Conservation (phyloP, 106 monocot species). For the Apostasia ramifera region DNA sequence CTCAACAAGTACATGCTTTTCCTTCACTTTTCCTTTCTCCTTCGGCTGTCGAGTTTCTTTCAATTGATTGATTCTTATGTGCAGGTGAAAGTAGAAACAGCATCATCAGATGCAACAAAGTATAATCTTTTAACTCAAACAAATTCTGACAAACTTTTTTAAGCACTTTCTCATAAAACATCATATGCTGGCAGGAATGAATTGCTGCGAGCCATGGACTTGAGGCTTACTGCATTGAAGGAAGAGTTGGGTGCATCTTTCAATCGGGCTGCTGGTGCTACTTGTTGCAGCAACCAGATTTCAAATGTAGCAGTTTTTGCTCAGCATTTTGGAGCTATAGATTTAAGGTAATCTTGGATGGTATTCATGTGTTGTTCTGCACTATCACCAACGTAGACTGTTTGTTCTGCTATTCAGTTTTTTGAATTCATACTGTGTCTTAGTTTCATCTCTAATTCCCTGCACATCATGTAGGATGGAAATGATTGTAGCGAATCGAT, state of each 20-base stretch:
- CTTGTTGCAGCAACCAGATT: conserved; percentile 42
- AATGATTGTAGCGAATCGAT: too few species aligned
- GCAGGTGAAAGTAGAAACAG: conserved; percentile 44
- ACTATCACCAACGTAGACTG: background rate
- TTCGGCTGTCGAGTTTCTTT: background rate
- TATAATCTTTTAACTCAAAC: conserved; percentile 9
- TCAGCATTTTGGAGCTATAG: conserved; percentile 56
- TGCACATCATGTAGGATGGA: too few species aligned
- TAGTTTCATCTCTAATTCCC: too few species aligned
- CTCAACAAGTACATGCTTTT: conserved; percentile 47
- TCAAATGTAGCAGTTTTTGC: conserved; percentile 60
- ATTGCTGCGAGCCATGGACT: conserved; percentile 66
- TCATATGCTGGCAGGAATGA: conserved; percentile 44
- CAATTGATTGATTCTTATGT: conserved; percentile 5
- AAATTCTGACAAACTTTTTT: conserved; percentile 4
- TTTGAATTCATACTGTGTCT: too few species aligned
- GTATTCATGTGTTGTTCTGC: too few species aligned
- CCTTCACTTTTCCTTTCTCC: background rate
- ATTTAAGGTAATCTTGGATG: conserved; percentile 50
- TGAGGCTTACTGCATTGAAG: conserved; percentile 52
- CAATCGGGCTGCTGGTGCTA: conserved; percentile 36
- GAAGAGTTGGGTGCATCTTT: conserved; percentile 55
- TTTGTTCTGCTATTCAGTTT: background rate
- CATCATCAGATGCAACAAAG: conserved; percentile 81
- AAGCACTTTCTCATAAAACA: background rate